These are phyloP conservation scores for Plasmodium ovale DNA, from an alignment of 169 alveolate genomes.

Conservation along the genomic window DNA sequence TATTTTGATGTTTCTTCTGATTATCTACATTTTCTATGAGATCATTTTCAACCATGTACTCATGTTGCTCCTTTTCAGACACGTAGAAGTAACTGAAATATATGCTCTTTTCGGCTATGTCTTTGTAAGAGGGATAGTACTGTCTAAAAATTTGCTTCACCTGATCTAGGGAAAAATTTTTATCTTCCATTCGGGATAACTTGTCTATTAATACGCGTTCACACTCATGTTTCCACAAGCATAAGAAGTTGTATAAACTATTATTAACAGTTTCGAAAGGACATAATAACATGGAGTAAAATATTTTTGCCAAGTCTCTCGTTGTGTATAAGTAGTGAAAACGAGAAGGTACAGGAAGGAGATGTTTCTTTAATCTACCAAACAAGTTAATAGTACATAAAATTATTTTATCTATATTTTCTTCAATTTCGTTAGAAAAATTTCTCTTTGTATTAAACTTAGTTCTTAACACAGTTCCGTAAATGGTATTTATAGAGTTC, in stretches of 20 bases:
- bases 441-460: slow-evolving; percentile 92
- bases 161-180: slow-evolving; percentile 81
- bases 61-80: slow-evolving; percentile 67
- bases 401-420: slow-evolving; percentile 87
- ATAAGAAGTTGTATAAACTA: slow-evolving; percentile 89
- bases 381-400: slow-evolving; percentile 94
- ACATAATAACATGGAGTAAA: slow-evolving; percentile 92
- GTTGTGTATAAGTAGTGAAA: slow-evolving; percentile 97
- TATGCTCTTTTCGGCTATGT: slow-evolving; percentile 58
- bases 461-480: slow-evolving; percentile 94
- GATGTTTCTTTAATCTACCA: slow-evolving; percentile 83
- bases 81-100: slow-evolving; percentile 74
- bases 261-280: slow-evolving; percentile 83
- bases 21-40: slow-evolving; percentile 26
- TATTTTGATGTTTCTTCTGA: slow-evolving; percentile 30
- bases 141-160: slow-evolving; percentile 46
- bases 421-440: slow-evolving; percentile 88
- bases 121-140: slow-evolving; percentile 50
- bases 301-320: slow-evolving; percentile 97
- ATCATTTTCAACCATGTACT: slow-evolving; percentile 72
- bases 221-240: slow-evolving; percentile 98
- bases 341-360: slow-evolving; percentile 92
- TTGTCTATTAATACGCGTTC: slow-evolving; percentile 97
- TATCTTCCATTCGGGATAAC: slow-evolving; percentile 92
- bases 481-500: slow-evolving; percentile 95